A percentile compares a stretch with the other conserved stretches of the same genome.
Conservation (phyloP, 2,329 filamentous ascomycete species). For the Fusarium sp. region DNA sequence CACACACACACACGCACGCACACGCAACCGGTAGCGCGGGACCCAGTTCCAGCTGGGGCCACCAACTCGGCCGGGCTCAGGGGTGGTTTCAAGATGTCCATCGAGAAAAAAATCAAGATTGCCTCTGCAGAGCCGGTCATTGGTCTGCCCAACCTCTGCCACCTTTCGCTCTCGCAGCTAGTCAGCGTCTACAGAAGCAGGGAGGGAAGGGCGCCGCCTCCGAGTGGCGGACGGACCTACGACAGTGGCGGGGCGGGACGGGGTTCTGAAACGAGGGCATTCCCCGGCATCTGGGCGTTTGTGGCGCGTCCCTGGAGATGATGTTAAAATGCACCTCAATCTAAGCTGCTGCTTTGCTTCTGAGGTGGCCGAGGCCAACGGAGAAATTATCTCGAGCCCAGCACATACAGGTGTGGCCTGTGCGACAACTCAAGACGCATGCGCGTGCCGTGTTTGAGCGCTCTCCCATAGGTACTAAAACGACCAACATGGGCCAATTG, state of each 20-base stretch:
- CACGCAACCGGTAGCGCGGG: neutral
- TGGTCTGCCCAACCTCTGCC: slow-evolving; percentile 14
- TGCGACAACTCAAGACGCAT: neutral
- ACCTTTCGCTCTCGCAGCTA: slow-evolving; percentile 10
- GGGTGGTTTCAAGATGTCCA: slow-evolving; percentile 37
- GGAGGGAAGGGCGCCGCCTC: slow-evolving; percentile 20
- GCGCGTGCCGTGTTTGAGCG: neutral
- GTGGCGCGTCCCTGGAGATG: neutral
- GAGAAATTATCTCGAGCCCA: neutral
- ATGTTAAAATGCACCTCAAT: slow-evolving; percentile 4
- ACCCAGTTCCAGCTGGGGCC: slow-evolving; percentile 24
- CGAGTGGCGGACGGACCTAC: slow-evolving; percentile 34
- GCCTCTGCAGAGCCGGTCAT: slow-evolving; percentile 12
- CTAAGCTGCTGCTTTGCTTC: neutral
- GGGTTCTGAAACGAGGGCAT: slow-evolving; percentile 33
- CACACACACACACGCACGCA: neutral
- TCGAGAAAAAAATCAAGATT: slow-evolving; percentile 27
- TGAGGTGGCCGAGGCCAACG: neutral
- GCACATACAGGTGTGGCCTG: neutral
- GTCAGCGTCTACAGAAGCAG: slow-evolving; percentile 17
- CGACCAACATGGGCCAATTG: slow-evolving; percentile 12
- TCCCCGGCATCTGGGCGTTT: slow-evolving; percentile 11
- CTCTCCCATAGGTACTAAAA: neutral
- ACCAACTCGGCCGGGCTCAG: slow-evolving; percentile 26
- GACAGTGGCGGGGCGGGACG: slow-evolving; percentile 21